phyloP scores from a whole-genome alignment of 805 yeast genomes.

The Wickerhamomyces pijperi region DNA sequence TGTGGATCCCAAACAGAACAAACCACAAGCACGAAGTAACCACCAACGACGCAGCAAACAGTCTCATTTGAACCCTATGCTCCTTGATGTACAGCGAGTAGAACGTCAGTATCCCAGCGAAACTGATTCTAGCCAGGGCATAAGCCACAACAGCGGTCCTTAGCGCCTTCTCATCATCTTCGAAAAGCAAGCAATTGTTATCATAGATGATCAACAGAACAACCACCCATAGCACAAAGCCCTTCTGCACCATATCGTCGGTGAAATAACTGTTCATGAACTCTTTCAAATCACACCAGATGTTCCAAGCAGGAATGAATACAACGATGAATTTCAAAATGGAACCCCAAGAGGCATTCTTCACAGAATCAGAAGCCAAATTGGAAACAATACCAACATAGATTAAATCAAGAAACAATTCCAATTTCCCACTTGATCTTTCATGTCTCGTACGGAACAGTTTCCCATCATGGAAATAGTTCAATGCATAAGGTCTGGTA shows the following conservation, averaged over 20 bases:
- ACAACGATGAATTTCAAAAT: slow-evolving; percentile 37
- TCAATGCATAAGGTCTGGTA: slow-evolving; percentile 46
- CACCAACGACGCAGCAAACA: slow-evolving; percentile 23
- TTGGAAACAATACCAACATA: slow-evolving; percentile 57
- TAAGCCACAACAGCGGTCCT: slow-evolving; percentile 26
- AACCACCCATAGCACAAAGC: slow-evolving; percentile 42
- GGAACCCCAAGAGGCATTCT: slow-evolving; percentile 35
- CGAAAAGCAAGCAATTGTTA: slow-evolving; percentile 32
- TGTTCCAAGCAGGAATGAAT: slow-evolving; percentile 49
- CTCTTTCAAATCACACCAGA: slow-evolving; percentile 57
- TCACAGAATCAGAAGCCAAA: slow-evolving; percentile 42
- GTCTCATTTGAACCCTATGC: slow-evolving; percentile 38
- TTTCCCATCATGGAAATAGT: slow-evolving; percentile 47
- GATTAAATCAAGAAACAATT: slow-evolving; percentile 49
- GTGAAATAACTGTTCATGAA: slow-evolving; percentile 52
- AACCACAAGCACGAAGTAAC: slow-evolving; percentile 35
- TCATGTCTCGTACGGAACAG: slow-evolving; percentile 46
- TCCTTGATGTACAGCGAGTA: slow-evolving; percentile 35
- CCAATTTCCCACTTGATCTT: slow-evolving; percentile 38
- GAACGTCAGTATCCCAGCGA: slow-evolving; percentile 20
- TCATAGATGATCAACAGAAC: slow-evolving; percentile 37
- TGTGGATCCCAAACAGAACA: slow-evolving; percentile 34
- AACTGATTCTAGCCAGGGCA: slow-evolving; percentile 26
- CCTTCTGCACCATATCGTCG: slow-evolving; percentile 46
- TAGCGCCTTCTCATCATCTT: slow-evolving; percentile 27